A percentile compares a stretch with the other conserved stretches of the same genome.
Conservation (phyloP, 2,329 filamentous ascomycete genomes). For the Sphaerostilbella broomeana region DNA sequence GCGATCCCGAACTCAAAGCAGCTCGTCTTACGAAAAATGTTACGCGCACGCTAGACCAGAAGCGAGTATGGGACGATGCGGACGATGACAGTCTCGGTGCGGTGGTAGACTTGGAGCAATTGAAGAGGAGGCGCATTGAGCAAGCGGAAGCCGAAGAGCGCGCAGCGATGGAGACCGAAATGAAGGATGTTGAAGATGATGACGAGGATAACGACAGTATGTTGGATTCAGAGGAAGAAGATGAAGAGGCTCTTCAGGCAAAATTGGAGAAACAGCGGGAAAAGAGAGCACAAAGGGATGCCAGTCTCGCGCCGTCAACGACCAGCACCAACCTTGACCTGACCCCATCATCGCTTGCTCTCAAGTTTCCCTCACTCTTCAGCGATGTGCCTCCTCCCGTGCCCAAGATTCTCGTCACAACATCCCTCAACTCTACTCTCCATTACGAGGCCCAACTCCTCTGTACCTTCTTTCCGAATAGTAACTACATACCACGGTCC, state of each 20-base stretch:
- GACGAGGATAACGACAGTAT: slow-evolving; percentile 70
- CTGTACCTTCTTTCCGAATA: slow-evolving; percentile 77
- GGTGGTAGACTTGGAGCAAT: slow-evolving; percentile 51
- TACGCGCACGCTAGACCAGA: slow-evolving; percentile 74
- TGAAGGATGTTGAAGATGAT: slow-evolving; percentile 42
- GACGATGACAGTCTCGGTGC: slow-evolving; percentile 53
- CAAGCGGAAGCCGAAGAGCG: slow-evolving; percentile 47
- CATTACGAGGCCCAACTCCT: slow-evolving; percentile 77
- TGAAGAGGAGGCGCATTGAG: slow-evolving; percentile 51
- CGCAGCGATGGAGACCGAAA: slow-evolving; percentile 38
- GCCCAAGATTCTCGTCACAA: slow-evolving; percentile 90
- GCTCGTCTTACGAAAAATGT: slow-evolving; percentile 72
- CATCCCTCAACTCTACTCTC: slow-evolving; percentile 79
- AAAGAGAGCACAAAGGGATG: slow-evolving; percentile 40
- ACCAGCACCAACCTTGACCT: slow-evolving; percentile 59
- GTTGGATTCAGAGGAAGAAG: slow-evolving; percentile 58
- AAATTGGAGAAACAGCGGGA: slow-evolving; percentile 38
- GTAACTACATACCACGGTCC: slow-evolving; percentile 78
- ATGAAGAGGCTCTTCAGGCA: slow-evolving; percentile 41
- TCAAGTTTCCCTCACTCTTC: slow-evolving; percentile 59
- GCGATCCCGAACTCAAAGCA: slow-evolving; percentile 68
- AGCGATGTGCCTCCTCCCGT: slow-evolving; percentile 49
- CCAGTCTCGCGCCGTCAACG: slow-evolving; percentile 51
- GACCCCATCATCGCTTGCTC: slow-evolving; percentile 51
- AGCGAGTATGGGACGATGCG: slow-evolving; percentile 82